phyloP scores from a whole-genome alignment of 805 yeast genomes.

The Candida piceae region DNA sequence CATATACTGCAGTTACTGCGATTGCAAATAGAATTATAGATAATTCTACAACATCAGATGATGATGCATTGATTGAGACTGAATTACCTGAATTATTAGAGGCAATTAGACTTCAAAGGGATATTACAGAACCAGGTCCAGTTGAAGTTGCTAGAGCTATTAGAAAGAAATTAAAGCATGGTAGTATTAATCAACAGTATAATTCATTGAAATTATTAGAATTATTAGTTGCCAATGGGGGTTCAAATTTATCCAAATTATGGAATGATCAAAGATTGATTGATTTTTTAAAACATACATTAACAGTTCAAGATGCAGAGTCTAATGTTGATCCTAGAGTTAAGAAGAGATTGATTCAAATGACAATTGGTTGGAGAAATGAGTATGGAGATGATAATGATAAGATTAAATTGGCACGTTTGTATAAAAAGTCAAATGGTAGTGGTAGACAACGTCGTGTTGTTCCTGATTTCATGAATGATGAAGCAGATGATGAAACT shows the following conservation, averaged over 20 bases:
- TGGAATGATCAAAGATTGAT: conserved; percentile 66
- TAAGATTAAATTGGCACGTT: conserved; percentile 41
- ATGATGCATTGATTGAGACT: conserved; percentile 33
- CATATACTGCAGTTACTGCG: conserved; percentile 66
- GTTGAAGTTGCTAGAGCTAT: conserved; percentile 88
- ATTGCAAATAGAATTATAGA: conserved; percentile 49
- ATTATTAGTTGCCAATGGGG: conserved; percentile 54
- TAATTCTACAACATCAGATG: conserved; percentile 37
- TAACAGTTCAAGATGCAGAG: conserved; percentile 31
- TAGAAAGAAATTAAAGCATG: conserved; percentile 85
- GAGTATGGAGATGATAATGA: conserved; percentile 48
- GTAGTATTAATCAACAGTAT: conserved; percentile 56
- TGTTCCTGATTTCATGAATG: conserved; percentile 44
- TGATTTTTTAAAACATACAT: conserved; percentile 53
- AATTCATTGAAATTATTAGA: conserved; percentile 60
- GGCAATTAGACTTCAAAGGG: conserved; percentile 36
- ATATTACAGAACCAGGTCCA: conserved; percentile 34
- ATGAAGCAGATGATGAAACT: conserved; percentile 41
- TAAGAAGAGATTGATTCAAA: conserved; percentile 39
- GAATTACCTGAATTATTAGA: conserved; percentile 57
- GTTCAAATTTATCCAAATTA: conserved; percentile 36
- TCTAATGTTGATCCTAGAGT: conserved; percentile 34
- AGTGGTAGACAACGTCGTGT: conserved; percentile 4
- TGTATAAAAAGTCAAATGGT: conserved; percentile 42
- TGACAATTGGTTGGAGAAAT: conserved; percentile 64